These are phyloP conservation scores for Boletus sp. DNA, from an alignment of 1,284 basidiomycete species.

Conservation along the genomic window DNA sequence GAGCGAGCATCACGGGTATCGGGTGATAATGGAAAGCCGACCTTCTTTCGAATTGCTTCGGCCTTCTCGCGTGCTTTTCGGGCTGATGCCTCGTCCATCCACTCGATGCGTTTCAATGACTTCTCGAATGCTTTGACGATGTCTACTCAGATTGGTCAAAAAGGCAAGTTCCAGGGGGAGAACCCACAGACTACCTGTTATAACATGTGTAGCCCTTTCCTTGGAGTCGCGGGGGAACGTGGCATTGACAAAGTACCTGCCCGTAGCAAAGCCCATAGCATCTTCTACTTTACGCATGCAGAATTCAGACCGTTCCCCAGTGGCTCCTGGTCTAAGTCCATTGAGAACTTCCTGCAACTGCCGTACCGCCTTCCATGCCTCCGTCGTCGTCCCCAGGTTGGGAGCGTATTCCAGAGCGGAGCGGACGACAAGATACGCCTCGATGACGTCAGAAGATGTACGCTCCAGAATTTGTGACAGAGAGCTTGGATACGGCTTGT, in stretches of 20 bases:
- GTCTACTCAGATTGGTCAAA: conserved; percentile 44
- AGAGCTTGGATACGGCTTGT: conserved; percentile 77
- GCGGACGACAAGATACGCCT: conserved; percentile 84
- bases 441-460: conserved; percentile 74
- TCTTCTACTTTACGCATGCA: conserved; percentile 68
- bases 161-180: background rate
- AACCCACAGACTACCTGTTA: conserved; percentile 58
- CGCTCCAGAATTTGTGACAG: conserved; percentile 73
- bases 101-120: conserved; percentile 77
- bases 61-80: conserved; percentile 88
- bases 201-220: conserved; percentile 82
- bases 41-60: conserved; percentile 79
- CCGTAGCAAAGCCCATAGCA: conserved; percentile 74
- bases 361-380: conserved; percentile 75
- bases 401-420: conserved; percentile 68
- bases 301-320: conserved; percentile 81
- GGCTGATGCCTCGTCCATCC: conserved; percentile 92
- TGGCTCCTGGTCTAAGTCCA: conserved; percentile 87
- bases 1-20: conserved; percentile 77
- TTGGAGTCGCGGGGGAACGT: conserved; percentile 86
- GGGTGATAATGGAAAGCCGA: conserved; percentile 88
- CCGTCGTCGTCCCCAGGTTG: conserved; percentile 72
- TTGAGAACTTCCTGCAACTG: conserved; percentile 71
- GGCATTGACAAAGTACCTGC: conserved; percentile 84
- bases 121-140: conserved; percentile 86